phyloP scores from a whole-genome alignment of 768 basidiomycete species.

The Suillus americanus region DNA sequence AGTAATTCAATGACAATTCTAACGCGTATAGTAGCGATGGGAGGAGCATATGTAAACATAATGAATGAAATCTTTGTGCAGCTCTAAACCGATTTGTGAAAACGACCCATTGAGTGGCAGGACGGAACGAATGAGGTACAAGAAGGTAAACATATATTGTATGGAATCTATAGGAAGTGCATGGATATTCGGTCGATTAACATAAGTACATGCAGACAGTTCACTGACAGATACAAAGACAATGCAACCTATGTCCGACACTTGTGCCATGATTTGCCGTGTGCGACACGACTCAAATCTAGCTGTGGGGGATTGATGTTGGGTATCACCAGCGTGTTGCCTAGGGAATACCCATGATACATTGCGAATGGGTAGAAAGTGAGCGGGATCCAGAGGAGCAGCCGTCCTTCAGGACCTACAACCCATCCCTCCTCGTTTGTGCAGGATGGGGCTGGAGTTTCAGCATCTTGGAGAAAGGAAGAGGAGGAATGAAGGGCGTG shows the following conservation, averaged over 20 bases:
- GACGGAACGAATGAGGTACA: too few species aligned
- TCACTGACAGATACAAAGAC: too few species aligned
- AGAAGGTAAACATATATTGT: not conserved
- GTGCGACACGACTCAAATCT: not conserved
- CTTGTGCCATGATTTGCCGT: not conserved
- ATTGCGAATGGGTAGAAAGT: accelerated
- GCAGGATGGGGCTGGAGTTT: not conserved
- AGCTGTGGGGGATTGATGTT: not conserved
- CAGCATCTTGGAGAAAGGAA: not conserved
- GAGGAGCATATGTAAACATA: too few species aligned
- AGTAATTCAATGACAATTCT: too few species aligned
- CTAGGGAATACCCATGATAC: not conserved
- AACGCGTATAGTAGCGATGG: too few species aligned
- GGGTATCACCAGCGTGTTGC: not conserved
- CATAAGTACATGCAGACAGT: not conserved
- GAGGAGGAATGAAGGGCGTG: not conserved
- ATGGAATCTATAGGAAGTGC: not conserved
- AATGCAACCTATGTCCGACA: not conserved
- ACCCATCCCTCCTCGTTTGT: not conserved
- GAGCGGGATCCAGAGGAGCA: not conserved
- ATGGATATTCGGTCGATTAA: not conserved
- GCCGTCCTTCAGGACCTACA: not conserved
- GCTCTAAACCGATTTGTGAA: not conserved
- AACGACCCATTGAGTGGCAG: too few species aligned
- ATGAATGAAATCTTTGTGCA: too few species aligned